Evolutionary conservation across 768 basidiomycete genomes (phyloP).

Genomic region (Auricularia heimuer): DNA sequence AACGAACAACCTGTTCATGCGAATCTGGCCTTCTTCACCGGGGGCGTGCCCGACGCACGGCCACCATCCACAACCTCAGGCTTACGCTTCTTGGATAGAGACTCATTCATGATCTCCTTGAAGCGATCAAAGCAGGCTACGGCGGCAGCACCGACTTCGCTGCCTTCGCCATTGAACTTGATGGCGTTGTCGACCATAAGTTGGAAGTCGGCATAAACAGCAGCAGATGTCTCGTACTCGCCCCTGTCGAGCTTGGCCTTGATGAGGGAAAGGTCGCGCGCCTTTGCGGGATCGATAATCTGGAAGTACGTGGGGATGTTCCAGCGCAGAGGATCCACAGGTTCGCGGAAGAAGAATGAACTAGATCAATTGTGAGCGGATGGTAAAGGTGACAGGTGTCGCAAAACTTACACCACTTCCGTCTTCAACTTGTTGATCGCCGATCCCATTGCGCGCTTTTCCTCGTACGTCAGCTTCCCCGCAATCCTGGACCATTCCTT

Average conservation of each 20-base stretch:
- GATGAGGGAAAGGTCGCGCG: constrained; percentile 79
- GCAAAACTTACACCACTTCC: constrained; percentile 41
- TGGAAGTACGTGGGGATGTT: constrained; percentile 85
- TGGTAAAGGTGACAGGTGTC: constrained; percentile 3
- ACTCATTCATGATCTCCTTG: constrained; percentile 40
- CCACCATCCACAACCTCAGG: constrained; percentile 28
- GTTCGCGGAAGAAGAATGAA: constrained; percentile 54
- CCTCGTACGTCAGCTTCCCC: constrained; percentile 61
- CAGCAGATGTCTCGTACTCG: constrained; percentile 69
- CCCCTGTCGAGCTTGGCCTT: constrained; percentile 70
- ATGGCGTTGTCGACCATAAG: constrained; percentile 86
- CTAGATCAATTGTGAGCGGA: constrained; percentile 4
- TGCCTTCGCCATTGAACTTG: constrained; percentile 76
- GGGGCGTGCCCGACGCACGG: constrained; percentile 48
- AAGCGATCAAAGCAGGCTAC: constrained; percentile 39
- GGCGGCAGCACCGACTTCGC: constrained; percentile 65
- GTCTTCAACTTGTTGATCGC: constrained; percentile 60
- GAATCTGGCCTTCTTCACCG: constrained; percentile 57
- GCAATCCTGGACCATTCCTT: constrained; percentile 81
- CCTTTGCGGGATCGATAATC: constrained; percentile 73
- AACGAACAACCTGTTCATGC: constrained; percentile 27
- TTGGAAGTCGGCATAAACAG: constrained; percentile 75
- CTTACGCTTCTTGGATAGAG: constrained; percentile 66
- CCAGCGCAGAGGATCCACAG: constrained; percentile 79
- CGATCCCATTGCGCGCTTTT: constrained; percentile 69